Base-by-base conservation (phyloP, 306 rosid genomes). In the Cicer chorassanicum region DNA sequence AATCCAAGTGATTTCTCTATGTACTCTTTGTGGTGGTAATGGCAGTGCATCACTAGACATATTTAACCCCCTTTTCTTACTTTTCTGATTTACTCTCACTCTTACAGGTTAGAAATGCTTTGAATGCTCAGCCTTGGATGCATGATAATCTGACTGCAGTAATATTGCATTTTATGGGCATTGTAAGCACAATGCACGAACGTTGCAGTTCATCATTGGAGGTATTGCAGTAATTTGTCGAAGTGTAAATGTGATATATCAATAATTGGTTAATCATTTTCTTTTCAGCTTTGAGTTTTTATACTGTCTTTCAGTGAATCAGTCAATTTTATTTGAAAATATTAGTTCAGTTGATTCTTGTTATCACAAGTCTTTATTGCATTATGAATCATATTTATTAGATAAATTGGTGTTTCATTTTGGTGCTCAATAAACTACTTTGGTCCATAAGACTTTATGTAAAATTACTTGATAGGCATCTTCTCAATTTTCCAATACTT, bases 161-260 rank as follows among this genome's bases (percentile, higher is more conserved):
- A 39, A 40, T 83, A 63, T 85, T 92, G 78, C 97, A 95, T 79
- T 92, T 92, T 80, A 87, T 95, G 53, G 84, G 85, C 84, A 92
- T 95, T 76, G 85, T 86, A 68, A 79, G 82, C 80, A 92, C 96
- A 65, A 90, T 95, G 99, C 81, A 88, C 51, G 90, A 90, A 79
- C 93, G 99, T 19, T 92, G 96, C 85, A 85, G 83, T 84, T 79
- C 91, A 61, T 85, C 90, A 40, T 85, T 95, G 75, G 89, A 95
- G 98, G 99, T 95, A 89, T 45, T 81, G 21, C 62, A 63, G 49
- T 75, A 76, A 77, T 76, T 83, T 70, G 51, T 41, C 69, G 0
- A 10, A 55, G 16, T 48, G 16, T 48, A 34, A 54, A 38, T 48
- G 9, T 57, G 77, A 66, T 69, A 62, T 70, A 67, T 40, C 72